These are phyloP conservation scores for Spizellomyces sp. DNA, from an alignment of 192 early-diverging fungal species.

Conservation along the genomic window DNA sequence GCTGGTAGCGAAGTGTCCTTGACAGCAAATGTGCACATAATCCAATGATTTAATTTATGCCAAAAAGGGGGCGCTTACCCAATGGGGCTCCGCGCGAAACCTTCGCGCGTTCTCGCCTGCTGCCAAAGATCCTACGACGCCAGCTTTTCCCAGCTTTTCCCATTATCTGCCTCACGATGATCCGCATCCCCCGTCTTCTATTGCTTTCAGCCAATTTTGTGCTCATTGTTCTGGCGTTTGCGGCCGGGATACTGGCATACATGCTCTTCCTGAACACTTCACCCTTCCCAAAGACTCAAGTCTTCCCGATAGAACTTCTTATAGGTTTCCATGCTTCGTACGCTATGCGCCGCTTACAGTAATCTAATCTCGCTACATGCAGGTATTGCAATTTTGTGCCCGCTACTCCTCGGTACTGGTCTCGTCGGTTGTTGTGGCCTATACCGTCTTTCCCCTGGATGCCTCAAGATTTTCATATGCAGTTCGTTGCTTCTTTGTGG, in stretches of 20 bases:
- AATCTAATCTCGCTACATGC: neutral
- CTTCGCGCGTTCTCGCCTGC: no score
- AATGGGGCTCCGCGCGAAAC: no score
- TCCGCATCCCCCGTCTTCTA: conserved; percentile 2
- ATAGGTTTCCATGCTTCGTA: neutral
- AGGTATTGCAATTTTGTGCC: conserved; percentile 14
- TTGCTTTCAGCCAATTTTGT: conserved; percentile 7
- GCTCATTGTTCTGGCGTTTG: conserved; percentile 17
- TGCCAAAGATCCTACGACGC: no score
- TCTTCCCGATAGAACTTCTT: conserved; percentile 8
- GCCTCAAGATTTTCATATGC: conserved; percentile 16
- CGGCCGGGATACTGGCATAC: conserved; percentile 15
- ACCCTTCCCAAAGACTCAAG: conserved; percentile 12
- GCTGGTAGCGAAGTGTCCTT: no score
- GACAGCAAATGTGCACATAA: no score
- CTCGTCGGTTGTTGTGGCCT: conserved; percentile 11
- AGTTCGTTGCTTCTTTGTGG: neutral
- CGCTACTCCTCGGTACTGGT: neutral
- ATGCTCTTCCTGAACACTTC: conserved; percentile 8
- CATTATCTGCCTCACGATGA: neutral
- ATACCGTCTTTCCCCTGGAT: conserved; percentile 6
- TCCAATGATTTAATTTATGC: no score
- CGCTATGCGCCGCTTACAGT: neutral
- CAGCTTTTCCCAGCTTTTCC: no score
- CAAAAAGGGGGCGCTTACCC: no score